Conservation (phyloP, 176 grass and related monocot species). For the Elymus sibiricus region DNA sequence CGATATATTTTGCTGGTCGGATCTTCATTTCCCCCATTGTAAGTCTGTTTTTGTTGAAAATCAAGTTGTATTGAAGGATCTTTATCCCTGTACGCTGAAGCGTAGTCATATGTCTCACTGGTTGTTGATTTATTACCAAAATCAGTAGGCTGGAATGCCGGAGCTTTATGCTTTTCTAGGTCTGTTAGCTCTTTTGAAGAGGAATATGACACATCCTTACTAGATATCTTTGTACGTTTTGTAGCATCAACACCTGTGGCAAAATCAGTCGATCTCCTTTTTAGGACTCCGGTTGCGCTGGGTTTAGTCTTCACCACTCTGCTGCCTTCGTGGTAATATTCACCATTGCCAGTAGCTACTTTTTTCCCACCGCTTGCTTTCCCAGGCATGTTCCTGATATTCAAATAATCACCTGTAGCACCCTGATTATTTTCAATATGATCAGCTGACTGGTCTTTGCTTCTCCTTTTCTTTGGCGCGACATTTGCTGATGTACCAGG, state of each 20-base stretch:
- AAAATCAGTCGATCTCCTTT: slow-evolving; percentile 53
- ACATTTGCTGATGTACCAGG: slow-evolving; percentile 40
- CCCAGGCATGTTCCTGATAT: slow-evolving; percentile 31
- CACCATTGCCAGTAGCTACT: slow-evolving; percentile 35
- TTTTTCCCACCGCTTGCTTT: slow-evolving; percentile 56
- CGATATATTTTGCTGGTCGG: slow-evolving; percentile 37
- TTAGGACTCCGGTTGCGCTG: slow-evolving; percentile 31
- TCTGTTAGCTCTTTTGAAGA: slow-evolving; percentile 52
- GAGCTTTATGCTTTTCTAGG: slow-evolving; percentile 64
- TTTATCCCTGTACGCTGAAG: slow-evolving; percentile 53
- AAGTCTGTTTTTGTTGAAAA: slow-evolving; percentile 57
- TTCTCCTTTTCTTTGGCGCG: slow-evolving; percentile 84
- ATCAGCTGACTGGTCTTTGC: slow-evolving; percentile 61
- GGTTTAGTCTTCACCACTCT: slow-evolving; percentile 54
- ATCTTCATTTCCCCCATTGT: slow-evolving; percentile 50
- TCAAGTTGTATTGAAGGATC: slow-evolving; percentile 55
- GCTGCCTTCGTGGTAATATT: slow-evolving; percentile 41
- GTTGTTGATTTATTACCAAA: slow-evolving; percentile 45
- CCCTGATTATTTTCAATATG: slow-evolving; percentile 40
- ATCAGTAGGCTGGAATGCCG: slow-evolving; percentile 20
- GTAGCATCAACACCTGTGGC: slow-evolving; percentile 33
- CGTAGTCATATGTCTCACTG: slow-evolving; percentile 49
- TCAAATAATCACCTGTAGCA: slow-evolving; percentile 43
- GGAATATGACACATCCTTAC: slow-evolving; percentile 52
- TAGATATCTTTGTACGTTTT: slow-evolving; percentile 39